phyloP scores from a whole-genome alignment of 2,329 filamentous ascomycete genomes.

The Exophiala aquamarina region DNA sequence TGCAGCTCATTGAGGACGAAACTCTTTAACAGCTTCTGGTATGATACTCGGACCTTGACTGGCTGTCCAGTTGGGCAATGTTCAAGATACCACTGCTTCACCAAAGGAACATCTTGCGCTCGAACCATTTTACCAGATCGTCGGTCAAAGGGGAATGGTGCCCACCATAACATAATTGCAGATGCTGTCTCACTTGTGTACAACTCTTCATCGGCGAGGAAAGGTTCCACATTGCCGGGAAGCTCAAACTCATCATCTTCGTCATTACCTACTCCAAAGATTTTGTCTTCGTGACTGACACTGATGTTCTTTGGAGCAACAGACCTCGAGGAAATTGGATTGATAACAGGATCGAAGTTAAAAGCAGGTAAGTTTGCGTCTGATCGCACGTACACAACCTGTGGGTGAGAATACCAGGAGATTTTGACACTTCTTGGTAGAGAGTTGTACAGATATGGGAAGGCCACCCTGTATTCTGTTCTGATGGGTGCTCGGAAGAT shows the following conservation, averaged over 20 bases:
- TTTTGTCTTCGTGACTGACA: constrained; percentile 85
- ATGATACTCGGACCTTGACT: constrained; percentile 96
- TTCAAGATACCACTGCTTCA: constrained; percentile 98
- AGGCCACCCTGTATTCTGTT: constrained; percentile 93
- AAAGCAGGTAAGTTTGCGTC: constrained; percentile 91
- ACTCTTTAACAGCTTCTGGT: constrained; percentile 95
- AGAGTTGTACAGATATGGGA: constrained; percentile 94
- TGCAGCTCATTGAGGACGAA: constrained; percentile 96
- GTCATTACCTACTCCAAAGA: constrained; percentile 80
- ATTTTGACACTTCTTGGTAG: constrained; percentile 90
- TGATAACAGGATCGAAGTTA: constrained; percentile 97
- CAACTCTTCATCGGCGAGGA: constrained; percentile 83
- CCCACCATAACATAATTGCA: constrained; percentile 96
- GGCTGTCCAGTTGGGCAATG: constrained; percentile 89
- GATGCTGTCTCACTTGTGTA: constrained; percentile 86
- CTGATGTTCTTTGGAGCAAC: constrained; percentile 94
- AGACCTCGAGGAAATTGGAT: constrained; percentile 92
- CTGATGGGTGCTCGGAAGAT: constrained; percentile 95
- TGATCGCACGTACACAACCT: constrained; percentile 84
- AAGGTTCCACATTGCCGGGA: constrained; percentile 77
- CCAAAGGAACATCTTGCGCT: constrained; percentile 91
- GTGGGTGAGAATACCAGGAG: constrained; percentile 90
- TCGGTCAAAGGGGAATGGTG: constrained; percentile 91
- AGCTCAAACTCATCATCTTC: constrained; percentile 86
- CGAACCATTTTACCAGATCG: constrained; percentile 94